Evolutionary conservation across 805 yeast genomes (phyloP).

Genomic region (Blastobotrys muscicola): DNA sequence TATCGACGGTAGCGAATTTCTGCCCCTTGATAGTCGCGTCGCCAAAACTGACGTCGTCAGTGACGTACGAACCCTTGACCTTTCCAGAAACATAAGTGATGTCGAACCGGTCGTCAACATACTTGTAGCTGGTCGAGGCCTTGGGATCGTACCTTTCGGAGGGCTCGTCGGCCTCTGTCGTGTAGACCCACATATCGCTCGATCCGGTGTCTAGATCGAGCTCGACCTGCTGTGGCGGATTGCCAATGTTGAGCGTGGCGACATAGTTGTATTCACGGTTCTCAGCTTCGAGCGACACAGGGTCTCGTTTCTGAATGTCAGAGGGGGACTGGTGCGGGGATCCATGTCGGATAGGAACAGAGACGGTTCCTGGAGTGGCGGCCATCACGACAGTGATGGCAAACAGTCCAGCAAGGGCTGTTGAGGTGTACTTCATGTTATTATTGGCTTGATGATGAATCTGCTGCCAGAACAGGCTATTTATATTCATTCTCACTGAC

Average conservation of each 20-base stretch:
- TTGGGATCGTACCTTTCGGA: neutral
- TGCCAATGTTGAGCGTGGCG: conserved; percentile 38
- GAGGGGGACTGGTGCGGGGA: too few relatives aligned
- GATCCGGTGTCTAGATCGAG: conserved; percentile 64
- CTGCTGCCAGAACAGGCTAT: too few relatives aligned
- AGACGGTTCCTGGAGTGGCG: too few relatives aligned
- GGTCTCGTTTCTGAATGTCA: too few relatives aligned
- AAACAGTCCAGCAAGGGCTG: too few relatives aligned
- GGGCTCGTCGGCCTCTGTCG: neutral
- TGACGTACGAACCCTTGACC: conserved; percentile 52
- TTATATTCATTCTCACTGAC: too few relatives aligned
- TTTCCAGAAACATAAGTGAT: conserved; percentile 35
- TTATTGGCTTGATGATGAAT: too few relatives aligned
- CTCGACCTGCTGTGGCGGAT: conserved; percentile 41
- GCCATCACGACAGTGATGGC: too few relatives aligned
- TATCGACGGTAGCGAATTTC: conserved; percentile 54
- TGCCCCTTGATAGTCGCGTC: conserved; percentile 49
- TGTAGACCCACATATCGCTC: conserved; percentile 50
- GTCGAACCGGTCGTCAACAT: conserved; percentile 13
- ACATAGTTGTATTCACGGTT: conserved; percentile 13
- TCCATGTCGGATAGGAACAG: too few relatives aligned
- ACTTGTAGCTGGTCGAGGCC: conserved; percentile 3
- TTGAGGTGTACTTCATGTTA: too few relatives aligned
- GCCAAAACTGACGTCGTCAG: conserved; percentile 21
- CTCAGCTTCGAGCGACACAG: too few relatives aligned